Base-by-base conservation (phyloP, 345 rosid genomes). In the Clausena lansium region DNA sequence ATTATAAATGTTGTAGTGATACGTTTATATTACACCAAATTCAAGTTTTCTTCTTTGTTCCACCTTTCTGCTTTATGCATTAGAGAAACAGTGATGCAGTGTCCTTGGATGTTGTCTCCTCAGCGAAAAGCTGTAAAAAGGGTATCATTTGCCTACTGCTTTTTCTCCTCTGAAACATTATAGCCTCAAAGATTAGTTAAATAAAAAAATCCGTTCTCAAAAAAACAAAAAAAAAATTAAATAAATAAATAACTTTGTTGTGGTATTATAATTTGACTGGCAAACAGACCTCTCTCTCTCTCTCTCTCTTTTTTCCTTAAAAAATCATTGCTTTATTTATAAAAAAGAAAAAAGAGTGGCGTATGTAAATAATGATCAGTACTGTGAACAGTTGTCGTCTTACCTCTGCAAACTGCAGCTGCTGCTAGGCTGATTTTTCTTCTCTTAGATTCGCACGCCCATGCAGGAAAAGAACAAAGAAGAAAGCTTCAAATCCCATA, bases 361-460 rank as follows among this genome's bases (percentile, higher is more conserved):
- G 41, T 62, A 58, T 65, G 39, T 64, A 69, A 65, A 65, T 63
- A 60, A 45, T 66, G 38, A 67, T 45, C 71, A 63, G 77, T 71
- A 45, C 50, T 45, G 84, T 74, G 78, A 74, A 82, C 80, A 83
- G 81, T 85, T 79, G 88, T 81, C 79, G 62, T 78, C 73, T 79
- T 74, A 67, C 76, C 61, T 71, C 83, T 77, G 85, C 81, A 66
- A 80, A 65, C 35, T n/a, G 60, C 71, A 59, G 61, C 73, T 45
- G 69, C 73, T 35, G 73, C 79, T 41, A 52, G 62, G 61, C 32
- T 77, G 74, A 69, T 57, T 57, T 77, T 85, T 78, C 70, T 72
- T 83, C 70, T 71, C 89, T 86, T 92, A 89, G 94, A 94, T 89
- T 90, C 87, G 88, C 88, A 89, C 90, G 93, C 95, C 89, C 87